A percentile compares a stretch with the other conserved stretches of the same genome.
Conservation (phyloP, 2,329 filamentous ascomycete genomes). For the Colletotrichum chrysophilum region DNA sequence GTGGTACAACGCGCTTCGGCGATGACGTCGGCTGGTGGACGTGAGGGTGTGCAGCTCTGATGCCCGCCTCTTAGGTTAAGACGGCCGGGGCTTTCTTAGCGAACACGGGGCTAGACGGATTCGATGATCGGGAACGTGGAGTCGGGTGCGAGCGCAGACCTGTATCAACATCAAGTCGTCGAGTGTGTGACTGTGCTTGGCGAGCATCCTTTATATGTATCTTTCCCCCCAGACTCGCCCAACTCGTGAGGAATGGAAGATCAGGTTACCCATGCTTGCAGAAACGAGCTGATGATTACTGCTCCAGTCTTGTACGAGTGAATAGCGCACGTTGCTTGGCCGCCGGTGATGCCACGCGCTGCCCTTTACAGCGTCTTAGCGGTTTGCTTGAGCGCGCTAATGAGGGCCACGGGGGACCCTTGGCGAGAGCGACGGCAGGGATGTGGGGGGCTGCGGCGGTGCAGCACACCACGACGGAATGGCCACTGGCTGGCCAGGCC, state of each 20-base stretch:
- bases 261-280: constrained; percentile 17
- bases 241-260: neutral
- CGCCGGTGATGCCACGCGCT: neutral
- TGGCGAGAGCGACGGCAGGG: neutral
- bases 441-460: constrained; percentile 3
- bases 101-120: neutral
- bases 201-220: neutral
- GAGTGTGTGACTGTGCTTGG: neutral
- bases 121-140: neutral
- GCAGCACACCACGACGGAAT: neutral
- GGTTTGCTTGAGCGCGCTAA: neutral
- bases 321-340: neutral
- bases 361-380: neutral
- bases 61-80: neutral
- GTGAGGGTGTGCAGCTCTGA: constrained; percentile 12
- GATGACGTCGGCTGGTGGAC: constrained; percentile 8
- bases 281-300: neutral
- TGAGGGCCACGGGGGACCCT: neutral
- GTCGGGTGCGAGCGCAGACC: neutral
- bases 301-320: neutral
- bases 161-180: too few relatives aligned
- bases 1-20: neutral
- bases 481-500: neutral
- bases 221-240: neutral
- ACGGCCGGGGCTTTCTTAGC: neutral